Evolutionary conservation across 495 filamentous ascomycete genomes (phyloP).

Genomic region (Hypoxylon trugodes): DNA sequence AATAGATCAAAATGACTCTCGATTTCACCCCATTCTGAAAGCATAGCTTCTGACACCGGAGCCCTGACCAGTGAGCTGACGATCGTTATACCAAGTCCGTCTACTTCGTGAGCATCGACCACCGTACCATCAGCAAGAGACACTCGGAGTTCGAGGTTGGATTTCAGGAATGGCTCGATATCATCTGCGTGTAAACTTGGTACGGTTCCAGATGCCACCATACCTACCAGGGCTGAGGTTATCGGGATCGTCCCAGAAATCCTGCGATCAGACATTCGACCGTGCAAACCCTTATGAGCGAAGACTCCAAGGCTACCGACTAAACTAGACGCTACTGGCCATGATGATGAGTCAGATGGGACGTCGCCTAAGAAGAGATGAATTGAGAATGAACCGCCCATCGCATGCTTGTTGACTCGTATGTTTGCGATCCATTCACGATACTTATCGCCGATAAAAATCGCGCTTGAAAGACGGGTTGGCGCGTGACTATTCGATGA

Average conservation of each 20-base stretch:
- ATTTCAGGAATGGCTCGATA: slow-evolving; percentile 56
- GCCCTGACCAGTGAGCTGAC: slow-evolving; percentile 52
- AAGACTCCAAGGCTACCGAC: slow-evolving; percentile 67
- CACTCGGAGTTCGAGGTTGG: slow-evolving; percentile 53
- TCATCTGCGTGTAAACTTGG: slow-evolving; percentile 50
- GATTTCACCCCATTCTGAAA: slow-evolving; percentile 54
- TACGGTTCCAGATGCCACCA: slow-evolving; percentile 49
- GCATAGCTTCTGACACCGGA: slow-evolving; percentile 47
- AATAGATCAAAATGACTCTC: slow-evolving; percentile 42
- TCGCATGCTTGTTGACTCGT: slow-evolving; percentile 62
- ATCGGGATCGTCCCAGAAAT: slow-evolving; percentile 66
- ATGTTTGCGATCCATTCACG: slow-evolving; percentile 71
- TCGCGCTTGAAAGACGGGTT: slow-evolving; percentile 19
- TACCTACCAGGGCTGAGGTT: slow-evolving; percentile 58
- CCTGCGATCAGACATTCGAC: slow-evolving; percentile 31
- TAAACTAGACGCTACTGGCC: slow-evolving; percentile 54
- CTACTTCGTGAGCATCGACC: slow-evolving; percentile 35
- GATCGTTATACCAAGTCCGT: slow-evolving; percentile 49
- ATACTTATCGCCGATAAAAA: slow-evolving; percentile 48
- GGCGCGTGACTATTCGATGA: slow-evolving; percentile 35
- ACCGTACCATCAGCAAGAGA: slow-evolving; percentile 42
- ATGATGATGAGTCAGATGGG: slow-evolving; percentile 48
- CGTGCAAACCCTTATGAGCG: slow-evolving; percentile 35
- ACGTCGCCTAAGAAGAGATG: slow-evolving; percentile 67
- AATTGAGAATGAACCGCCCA: slow-evolving; percentile 63